Evolutionary conservation across 2,329 filamentous ascomycete genomes (phyloP).

Genomic region (Colletotrichum scovillei): DNA sequence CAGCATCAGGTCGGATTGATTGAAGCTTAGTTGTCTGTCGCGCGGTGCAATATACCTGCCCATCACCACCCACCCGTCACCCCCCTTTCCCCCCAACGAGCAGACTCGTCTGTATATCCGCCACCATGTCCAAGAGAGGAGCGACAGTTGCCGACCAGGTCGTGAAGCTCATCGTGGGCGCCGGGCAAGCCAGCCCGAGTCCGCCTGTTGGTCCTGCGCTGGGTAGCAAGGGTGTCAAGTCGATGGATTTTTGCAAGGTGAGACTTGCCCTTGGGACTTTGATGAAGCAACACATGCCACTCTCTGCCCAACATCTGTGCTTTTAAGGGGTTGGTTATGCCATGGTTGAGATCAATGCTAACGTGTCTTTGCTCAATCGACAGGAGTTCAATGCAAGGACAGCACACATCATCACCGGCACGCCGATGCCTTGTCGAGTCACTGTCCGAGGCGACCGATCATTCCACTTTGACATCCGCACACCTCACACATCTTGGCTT

Average conservation of each 20-base stretch:
- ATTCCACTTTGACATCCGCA: conserved; percentile 93
- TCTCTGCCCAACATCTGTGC: conserved; percentile 25
- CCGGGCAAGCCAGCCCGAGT: conserved; percentile 93
- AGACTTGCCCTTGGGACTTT: conserved; percentile 32
- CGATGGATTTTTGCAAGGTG: conserved; percentile 99
- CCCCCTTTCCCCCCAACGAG: not conserved
- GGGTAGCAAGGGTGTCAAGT: conserved; percentile 97
- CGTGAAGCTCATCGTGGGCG: conserved; percentile 97
- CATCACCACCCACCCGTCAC: not conserved
- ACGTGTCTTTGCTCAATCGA: conserved; percentile 5
- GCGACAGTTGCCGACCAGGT: conserved; percentile 72
- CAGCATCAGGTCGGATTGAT: conserved; percentile 12
- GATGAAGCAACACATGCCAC: conserved; percentile 28
- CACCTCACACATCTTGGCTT: conserved; percentile 92
- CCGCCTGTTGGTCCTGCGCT: conserved; percentile 96
- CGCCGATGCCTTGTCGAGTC: conserved; percentile 89
- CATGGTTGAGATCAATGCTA: conserved; percentile 36
- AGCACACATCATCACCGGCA: conserved; percentile 82
- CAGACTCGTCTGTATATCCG: conserved; percentile 34
- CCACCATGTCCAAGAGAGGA: conserved; percentile 64
- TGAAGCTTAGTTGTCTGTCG: conserved; percentile 3
- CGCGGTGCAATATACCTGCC: conserved; percentile 25
- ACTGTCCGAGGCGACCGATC: conserved; percentile 92
- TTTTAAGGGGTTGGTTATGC: conserved; percentile 12
- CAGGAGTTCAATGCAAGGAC: conserved; percentile 98